Evolutionary conservation across 148 eudicot species (phyloP), one percentile per base, ranked within the genome.

Genomic region (Cornus suecica): DNA sequence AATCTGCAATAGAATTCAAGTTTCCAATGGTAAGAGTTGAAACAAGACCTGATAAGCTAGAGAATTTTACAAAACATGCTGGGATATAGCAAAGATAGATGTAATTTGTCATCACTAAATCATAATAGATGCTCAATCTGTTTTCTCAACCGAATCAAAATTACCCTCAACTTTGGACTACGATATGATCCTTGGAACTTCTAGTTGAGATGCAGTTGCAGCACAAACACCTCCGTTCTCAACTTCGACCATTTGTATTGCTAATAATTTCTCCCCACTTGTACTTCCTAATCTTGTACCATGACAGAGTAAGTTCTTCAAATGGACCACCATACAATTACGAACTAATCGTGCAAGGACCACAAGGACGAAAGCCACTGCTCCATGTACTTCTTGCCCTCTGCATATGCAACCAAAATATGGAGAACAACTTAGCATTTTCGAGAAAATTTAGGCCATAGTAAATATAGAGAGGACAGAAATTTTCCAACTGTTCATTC

Each of bases 351-450:
- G 30, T 71, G 74, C 65, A 76, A 72, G 65, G 48, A 41, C 15
- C 62, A 61, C 18, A 58, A 68, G 31, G n/a, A 70, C 25, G 89
- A 84, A 73, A 88, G 86, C 88, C 85, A 88, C 69, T 83, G 88
- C 66, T 86, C 88, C 83, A 86, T 77, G 73, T 74, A 74, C 41
- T 78, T 73, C 61, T 84, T 71, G 28, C 85, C 81, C 72, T 80
- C 86, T 88, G 85, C 82, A 79, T 24, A 71, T 58, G 8, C 72
- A 83, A 65, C 34, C 70, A 72, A 77, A 81, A 24, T 58, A 14
- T 20, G 63, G 51, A 67, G 20, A 52, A 68, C 18, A 52, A 66
- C 72, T 78, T n/a, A 78, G 67, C 76, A 71, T 45, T 30, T 37
- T 54, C 25, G 6, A 18, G 31, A 37, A 54, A 71, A 23, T 3